Evolutionary conservation across 2,329 filamentous ascomycete genomes (phyloP), one percentile per base, ranked within the genome.

Genomic region (Cytospora mali): DNA sequence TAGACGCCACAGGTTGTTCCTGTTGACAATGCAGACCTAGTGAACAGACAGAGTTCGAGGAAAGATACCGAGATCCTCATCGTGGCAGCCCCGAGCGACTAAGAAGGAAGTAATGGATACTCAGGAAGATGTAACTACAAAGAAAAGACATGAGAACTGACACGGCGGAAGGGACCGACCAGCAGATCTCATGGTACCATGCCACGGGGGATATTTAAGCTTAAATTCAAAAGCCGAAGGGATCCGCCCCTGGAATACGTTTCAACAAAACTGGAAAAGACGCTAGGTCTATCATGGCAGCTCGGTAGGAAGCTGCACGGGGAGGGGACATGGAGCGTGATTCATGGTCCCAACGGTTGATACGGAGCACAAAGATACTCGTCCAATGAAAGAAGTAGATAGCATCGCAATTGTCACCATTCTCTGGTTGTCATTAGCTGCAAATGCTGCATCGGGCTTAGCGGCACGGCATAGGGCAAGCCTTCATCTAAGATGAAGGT

Each of bases 1-100:
- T 52, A 14, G 7, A 65, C 3, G 13, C 63, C 63, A 39, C 63
- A 65, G 27, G 54, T 42, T 57, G 7, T 55, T n/a, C n/a, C n/a
- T n/a, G n/a, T 56, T 16, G 52, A 61, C 16, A 27, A 25, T 25
- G 7, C 48, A 27, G 53, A 51, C 23, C 18, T 28, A 3, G 35
- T 55, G 55, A 28, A 55, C 35, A 23, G 48, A 35, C 7, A 52
- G 7, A 23, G 53, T 9, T 16, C 53, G 9, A 56, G 54, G 18
- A 25, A 29, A n/a, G 27, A 23, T 10, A n/a, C 23, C 4, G 6
- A 46, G 16, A n/a, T 16, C 49, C 35, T 62, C 60, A 62, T 62
- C 16, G 31, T 55, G 6, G 28, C 16, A 23, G 16, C n/a, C n/a
- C n/a, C 23, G 51, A 42, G 21, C 11, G 42, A 57, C 21, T n/a